Conservation (phyloP, 371 early-diverging fungal genomes). For the Rhizopus microsporus region DNA sequence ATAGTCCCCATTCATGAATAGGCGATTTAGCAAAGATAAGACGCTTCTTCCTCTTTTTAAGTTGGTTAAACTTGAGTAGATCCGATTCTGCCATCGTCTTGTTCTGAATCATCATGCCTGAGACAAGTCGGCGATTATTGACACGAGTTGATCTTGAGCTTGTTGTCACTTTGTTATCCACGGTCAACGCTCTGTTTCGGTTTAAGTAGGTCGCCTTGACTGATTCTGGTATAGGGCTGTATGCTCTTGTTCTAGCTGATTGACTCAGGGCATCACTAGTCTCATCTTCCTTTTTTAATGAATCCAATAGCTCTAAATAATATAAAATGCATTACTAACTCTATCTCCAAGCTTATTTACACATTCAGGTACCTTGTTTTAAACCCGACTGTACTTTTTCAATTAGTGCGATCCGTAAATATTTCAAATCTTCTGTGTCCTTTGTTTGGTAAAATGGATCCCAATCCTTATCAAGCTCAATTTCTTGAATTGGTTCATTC, state of each 20-base stretch:
- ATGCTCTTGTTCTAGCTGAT: constrained; percentile 76
- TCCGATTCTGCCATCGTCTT: constrained; percentile 47
- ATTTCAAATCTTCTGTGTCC: constrained; percentile 47
- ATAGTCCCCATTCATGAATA: constrained; percentile 96
- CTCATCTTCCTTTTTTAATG: not conserved
- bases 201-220: constrained; percentile 58
- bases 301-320: not conserved
- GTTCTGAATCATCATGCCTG: constrained; percentile 35
- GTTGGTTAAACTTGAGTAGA: constrained; percentile 74
- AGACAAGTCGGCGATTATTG: constrained; percentile 49
- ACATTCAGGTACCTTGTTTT: not conserved
- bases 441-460: constrained; percentile 36
- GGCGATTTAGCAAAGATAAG: constrained; percentile 80
- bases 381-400: constrained; percentile 6
- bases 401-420: constrained; percentile 38
- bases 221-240: constrained; percentile 56
- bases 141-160: constrained; percentile 45
- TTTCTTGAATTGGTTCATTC: not conserved
- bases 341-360: not conserved
- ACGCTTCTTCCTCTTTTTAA: constrained; percentile 78
- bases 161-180: constrained; percentile 18
- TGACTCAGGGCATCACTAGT: constrained; percentile 49
- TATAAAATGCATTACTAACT: not conserved
- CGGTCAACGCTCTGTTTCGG: constrained; percentile 29
- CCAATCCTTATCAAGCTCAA: constrained; percentile 15